A percentile compares a stretch with the other conserved stretches of the same genome.
Conservation (phyloP, 192 early-diverging fungal genomes). For the Linderina pennispora region DNA sequence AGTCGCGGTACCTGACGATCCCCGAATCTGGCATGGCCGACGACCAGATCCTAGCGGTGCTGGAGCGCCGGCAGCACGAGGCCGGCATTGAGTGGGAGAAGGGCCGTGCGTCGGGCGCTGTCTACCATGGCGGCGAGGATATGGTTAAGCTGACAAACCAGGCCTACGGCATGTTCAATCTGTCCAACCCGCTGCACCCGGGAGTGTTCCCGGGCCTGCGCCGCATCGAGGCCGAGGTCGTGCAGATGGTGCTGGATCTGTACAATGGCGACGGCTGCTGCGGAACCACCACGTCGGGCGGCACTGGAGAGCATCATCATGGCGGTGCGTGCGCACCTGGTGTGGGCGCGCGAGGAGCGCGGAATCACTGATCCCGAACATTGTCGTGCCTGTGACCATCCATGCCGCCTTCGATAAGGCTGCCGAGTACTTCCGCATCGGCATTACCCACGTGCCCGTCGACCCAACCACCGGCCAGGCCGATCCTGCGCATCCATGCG, state of each 20-base stretch:
- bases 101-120: constrained; percentile 81
- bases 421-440: constrained; percentile 85
- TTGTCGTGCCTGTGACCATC: constrained; percentile 87
- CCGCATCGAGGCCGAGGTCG: constrained; percentile 91
- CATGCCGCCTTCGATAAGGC: constrained; percentile 98
- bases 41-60: constrained; percentile 53
- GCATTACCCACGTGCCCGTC: constrained; percentile 77
- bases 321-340: constrained; percentile 91
- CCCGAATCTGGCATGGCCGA: constrained; percentile 61
- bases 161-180: constrained; percentile 77
- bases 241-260: constrained; percentile 84
- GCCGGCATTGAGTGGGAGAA: constrained; percentile 70
- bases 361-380: constrained; percentile 87
- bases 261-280: constrained; percentile 75
- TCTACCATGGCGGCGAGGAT: constrained; percentile 90
- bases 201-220: constrained; percentile 93
- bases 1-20: constrained; percentile 57
- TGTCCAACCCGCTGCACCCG: constrained; percentile 90
- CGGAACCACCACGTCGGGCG: constrained; percentile 89
- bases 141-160: constrained; percentile 66
- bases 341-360: constrained; percentile 69
- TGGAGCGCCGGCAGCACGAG: constrained; percentile 56
- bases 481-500: constrained; percentile 68
- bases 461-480: constrained; percentile 70
- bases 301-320: constrained; percentile 93